Evolutionary conservation across 805 yeast genomes (phyloP).

Genomic region (Lipomyces kockii): DNA sequence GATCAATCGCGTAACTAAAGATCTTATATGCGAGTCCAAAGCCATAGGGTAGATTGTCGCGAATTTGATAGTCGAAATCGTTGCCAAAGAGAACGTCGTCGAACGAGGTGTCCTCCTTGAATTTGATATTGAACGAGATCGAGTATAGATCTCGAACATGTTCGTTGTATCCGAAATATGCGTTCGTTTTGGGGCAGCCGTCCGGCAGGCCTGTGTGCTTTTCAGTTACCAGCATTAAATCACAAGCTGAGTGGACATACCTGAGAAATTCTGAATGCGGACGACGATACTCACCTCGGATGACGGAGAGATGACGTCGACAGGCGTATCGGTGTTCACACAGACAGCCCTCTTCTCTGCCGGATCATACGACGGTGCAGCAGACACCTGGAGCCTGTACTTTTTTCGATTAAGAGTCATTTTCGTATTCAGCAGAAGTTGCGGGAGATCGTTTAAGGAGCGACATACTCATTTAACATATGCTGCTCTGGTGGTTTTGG

Average conservation of each 20-base stretch:
- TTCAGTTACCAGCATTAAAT: not conserved
- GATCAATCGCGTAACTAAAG: conserved; percentile 63
- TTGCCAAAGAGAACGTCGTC: conserved; percentile 68
- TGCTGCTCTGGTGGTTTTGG: not conserved
- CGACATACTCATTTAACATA: not conserved
- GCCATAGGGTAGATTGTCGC: conserved; percentile 62
- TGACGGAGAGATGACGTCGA: conserved; percentile 5
- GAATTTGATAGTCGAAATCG: conserved; percentile 64
- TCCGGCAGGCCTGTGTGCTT: conserved; percentile 23
- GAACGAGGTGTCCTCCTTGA: conserved; percentile 41
- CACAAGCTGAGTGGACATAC: not conserved
- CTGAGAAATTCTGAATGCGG: conserved; percentile 26
- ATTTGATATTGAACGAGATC: conserved; percentile 51
- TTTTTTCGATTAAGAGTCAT: not conserved
- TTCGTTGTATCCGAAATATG: conserved; percentile 40
- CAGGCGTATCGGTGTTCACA: conserved; percentile 29
- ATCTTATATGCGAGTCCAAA: conserved; percentile 59
- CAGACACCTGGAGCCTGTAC: conserved; percentile 22
- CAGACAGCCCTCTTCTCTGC: conserved; percentile 8
- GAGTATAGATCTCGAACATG: conserved; percentile 45
- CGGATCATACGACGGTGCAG: conserved; percentile 18
- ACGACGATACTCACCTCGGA: conserved; percentile 18
- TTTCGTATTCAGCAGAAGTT: not conserved
- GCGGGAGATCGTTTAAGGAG: not conserved
- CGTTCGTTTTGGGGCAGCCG: conserved; percentile 28